Conservation (phyloP, 257 asterid species). For the Salvia hispanica region DNA sequence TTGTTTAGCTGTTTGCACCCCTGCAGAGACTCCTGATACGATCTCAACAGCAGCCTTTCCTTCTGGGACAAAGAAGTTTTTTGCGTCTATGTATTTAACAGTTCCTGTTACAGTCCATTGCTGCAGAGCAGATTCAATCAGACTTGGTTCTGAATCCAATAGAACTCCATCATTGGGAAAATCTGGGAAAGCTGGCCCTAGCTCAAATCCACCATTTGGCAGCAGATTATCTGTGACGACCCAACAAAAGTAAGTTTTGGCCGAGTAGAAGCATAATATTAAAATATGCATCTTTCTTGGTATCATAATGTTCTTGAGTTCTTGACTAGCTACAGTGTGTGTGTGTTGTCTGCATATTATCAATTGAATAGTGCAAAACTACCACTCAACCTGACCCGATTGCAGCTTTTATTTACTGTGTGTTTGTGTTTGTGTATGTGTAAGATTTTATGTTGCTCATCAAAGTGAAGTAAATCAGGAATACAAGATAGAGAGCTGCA, state of each 20-base stretch:
- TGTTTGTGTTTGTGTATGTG: background rate
- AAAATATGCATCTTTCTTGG: background rate
- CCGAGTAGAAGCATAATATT: background rate
- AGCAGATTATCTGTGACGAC: conserved; percentile 44
- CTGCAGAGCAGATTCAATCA: conserved; percentile 52
- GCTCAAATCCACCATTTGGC: conserved; percentile 62
- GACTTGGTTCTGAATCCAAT: conserved; percentile 56
- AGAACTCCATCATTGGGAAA: conserved; percentile 44
- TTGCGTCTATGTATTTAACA: conserved; percentile 55
- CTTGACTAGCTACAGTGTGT: background rate
- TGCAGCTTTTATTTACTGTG: background rate
- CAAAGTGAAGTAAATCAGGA: conserved; percentile 1
- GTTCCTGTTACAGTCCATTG: conserved; percentile 62
- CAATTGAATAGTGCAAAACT: background rate
- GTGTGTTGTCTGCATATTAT: too few relatives aligned
- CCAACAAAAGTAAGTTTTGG: background rate
- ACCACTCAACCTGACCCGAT: background rate
- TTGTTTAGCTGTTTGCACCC: conserved; percentile 51
- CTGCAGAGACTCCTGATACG: conserved; percentile 42
- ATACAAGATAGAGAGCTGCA: background rate
- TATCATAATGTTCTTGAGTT: background rate
- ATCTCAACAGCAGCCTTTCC: conserved; percentile 67
- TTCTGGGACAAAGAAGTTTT: conserved; percentile 48
- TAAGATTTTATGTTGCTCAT: background rate
- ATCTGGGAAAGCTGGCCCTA: conserved; percentile 52